A percentile compares a stretch with the other conserved stretches of the same genome.
phyloP scores from a whole-genome alignment of 2,329 filamentous ascomycete species.

The Penicillium thymicola region DNA sequence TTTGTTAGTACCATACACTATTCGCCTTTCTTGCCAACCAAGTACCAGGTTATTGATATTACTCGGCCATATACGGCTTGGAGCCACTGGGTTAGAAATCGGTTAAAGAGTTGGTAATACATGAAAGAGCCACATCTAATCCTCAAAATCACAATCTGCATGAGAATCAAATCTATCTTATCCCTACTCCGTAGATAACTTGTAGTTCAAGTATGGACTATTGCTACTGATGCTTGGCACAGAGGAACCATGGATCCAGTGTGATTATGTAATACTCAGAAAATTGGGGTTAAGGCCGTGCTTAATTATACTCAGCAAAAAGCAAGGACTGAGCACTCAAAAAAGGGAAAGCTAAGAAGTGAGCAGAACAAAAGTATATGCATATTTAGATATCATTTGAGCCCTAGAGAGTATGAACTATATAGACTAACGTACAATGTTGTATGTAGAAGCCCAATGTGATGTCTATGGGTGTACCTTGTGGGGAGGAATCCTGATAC shows the following conservation, averaged over 20 bases:
- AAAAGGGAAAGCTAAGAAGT: too few relatives aligned
- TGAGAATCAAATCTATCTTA: background rate
- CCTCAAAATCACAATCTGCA: background rate
- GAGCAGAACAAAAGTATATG: too few relatives aligned
- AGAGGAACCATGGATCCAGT: background rate
- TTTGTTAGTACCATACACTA: background rate
- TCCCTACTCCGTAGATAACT: background rate
- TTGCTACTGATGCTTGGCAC: background rate
- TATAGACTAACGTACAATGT: background rate
- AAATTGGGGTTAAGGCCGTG: too few relatives aligned
- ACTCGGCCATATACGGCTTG: background rate
- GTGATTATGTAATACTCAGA: background rate
- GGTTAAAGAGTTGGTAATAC: too few relatives aligned
- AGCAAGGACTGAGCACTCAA: too few relatives aligned
- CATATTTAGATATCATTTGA: too few relatives aligned
- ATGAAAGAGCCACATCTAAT: background rate
- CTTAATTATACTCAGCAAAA: too few relatives aligned
- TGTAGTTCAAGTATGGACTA: background rate
- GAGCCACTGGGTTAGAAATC: background rate
- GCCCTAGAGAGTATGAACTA: too few relatives aligned
- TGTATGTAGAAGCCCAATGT: background rate
- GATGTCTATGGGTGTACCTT: background rate
- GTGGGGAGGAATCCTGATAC: background rate
- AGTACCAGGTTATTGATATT: background rate
- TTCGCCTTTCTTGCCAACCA: background rate